Conservation (phyloP, 352 stramenopile species). For the Phytophthora crassamura region DNA sequence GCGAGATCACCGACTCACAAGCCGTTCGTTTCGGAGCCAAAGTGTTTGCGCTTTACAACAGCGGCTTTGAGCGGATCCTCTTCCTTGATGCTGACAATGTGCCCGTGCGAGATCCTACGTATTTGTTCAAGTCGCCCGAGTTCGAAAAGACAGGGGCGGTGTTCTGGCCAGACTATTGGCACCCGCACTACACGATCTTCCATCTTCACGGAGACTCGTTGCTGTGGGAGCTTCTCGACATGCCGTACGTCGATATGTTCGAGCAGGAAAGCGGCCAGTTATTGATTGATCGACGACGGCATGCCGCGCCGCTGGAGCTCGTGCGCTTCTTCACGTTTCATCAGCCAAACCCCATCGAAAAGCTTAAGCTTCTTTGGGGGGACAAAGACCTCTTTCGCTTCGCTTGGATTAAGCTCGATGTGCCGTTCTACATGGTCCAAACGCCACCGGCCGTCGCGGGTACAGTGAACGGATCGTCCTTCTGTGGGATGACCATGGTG, state of each 20-base stretch:
- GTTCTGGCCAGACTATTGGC: slow-evolving; percentile 76
- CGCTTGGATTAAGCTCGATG: slow-evolving; percentile 57
- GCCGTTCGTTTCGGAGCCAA: slow-evolving; percentile 63
- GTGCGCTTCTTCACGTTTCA: slow-evolving; percentile 54
- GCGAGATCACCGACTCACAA: slow-evolving; percentile 48
- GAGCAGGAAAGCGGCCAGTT: slow-evolving; percentile 34
- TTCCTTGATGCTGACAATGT: slow-evolving; percentile 68
- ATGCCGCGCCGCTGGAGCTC: slow-evolving; percentile 23
- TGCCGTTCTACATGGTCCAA: slow-evolving; percentile 60
- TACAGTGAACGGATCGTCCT: slow-evolving; percentile 32
- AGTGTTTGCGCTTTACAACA: slow-evolving; percentile 68
- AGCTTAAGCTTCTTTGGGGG: slow-evolving; percentile 48
- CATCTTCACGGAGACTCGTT: slow-evolving; percentile 56
- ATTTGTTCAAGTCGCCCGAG: slow-evolving; percentile 49
- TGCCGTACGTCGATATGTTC: slow-evolving; percentile 63
- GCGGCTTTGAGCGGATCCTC: slow-evolving; percentile 41
- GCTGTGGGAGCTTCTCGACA: slow-evolving; percentile 59
- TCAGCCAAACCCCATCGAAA: slow-evolving; percentile 42
- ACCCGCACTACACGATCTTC: slow-evolving; percentile 62
- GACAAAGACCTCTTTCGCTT: slow-evolving; percentile 72
- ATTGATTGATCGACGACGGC: slow-evolving; percentile 24
- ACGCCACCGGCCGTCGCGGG: slow-evolving; percentile 47
- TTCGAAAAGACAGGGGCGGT: too few relatives aligned
- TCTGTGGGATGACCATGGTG: slow-evolving; percentile 43
- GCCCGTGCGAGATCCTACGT: slow-evolving; percentile 55